Conservation (phyloP, 2,329 filamentous ascomycete species). For the Fragosphaeria purpurea region DNA sequence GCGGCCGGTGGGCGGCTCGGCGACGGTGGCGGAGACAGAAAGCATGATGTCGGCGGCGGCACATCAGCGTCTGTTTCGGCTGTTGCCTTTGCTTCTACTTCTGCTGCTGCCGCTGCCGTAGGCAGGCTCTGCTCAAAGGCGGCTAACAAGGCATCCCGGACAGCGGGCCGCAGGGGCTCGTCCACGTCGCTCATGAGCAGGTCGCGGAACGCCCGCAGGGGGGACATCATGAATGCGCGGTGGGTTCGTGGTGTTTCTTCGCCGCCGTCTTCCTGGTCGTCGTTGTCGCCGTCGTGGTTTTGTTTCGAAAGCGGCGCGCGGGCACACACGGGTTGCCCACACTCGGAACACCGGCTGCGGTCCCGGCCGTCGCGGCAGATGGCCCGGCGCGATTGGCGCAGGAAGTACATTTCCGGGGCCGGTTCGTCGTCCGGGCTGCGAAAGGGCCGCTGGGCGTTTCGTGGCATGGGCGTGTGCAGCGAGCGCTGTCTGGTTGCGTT, state of each 20-base stretch:
- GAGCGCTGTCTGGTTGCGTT: background rate
- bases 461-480: slow-evolving; percentile 1
- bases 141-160: slow-evolving; percentile 8
- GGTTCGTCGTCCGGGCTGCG: slow-evolving; percentile 11
- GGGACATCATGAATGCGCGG: slow-evolving; percentile 3
- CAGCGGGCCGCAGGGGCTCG: slow-evolving; percentile 4
- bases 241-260: background rate
- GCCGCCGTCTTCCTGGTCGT: no score
- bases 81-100: no score
- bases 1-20: background rate
- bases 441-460: slow-evolving; percentile 6
- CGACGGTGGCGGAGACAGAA: background rate
- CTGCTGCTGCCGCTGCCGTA: background rate
- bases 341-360: slow-evolving; percentile 6
- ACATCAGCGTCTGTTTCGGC: no score
- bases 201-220: slow-evolving; percentile 12
- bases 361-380: slow-evolving; percentile 5
- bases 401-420: background rate
- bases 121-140: slow-evolving; percentile 1
- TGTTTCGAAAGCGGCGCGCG: no score
- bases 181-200: slow-evolving; percentile 9
- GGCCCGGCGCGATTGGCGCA: slow-evolving; percentile 2
- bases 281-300: no score
- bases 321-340: background rate
- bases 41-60: background rate